A percentile compares a stretch with the other conserved stretches of the same genome.
These are phyloP conservation scores for Colletotrichum sp. DNA, from an alignment of 2,329 filamentous ascomycete species.

Conservation along the genomic window DNA sequence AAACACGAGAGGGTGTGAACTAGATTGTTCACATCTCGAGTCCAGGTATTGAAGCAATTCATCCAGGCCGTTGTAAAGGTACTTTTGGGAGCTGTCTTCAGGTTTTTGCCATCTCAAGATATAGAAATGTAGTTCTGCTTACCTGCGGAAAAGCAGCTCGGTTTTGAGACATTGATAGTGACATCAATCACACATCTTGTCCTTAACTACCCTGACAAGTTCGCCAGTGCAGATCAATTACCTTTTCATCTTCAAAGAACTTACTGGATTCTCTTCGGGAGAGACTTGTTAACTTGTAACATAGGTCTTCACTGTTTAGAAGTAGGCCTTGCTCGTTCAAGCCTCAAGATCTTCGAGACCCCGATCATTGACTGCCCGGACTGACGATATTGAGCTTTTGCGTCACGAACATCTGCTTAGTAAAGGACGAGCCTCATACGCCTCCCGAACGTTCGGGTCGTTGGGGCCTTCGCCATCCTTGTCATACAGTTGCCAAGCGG, in stretches of 20 bases:
- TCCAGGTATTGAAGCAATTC: not conserved
- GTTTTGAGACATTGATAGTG: accelerated
- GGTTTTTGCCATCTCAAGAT: not conserved
- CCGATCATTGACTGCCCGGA: not conserved
- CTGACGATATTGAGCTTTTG: not conserved
- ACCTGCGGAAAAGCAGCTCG: not conserved
- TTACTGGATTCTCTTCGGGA: not conserved
- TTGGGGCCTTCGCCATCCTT: not conserved
- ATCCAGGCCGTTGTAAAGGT: not conserved
- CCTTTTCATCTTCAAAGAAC: not conserved
- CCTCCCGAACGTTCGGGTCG: not conserved
- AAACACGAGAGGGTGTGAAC: not conserved
- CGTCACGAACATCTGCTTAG: not conserved
- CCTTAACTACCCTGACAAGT: not conserved
- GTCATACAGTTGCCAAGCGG: not conserved
- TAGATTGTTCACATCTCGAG: not conserved
- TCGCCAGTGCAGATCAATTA: not conserved
- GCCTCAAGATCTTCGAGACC: not conserved
- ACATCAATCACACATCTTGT: not conserved
- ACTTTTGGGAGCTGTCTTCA: not conserved
- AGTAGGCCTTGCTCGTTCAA: not conserved
- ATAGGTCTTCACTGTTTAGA: too few relatives aligned
- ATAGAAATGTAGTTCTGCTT: not conserved
- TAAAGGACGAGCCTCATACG: not conserved
- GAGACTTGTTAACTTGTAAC: not conserved